Conservation (phyloP, 306 rosid genomes). For the Lupinus albus region DNA sequence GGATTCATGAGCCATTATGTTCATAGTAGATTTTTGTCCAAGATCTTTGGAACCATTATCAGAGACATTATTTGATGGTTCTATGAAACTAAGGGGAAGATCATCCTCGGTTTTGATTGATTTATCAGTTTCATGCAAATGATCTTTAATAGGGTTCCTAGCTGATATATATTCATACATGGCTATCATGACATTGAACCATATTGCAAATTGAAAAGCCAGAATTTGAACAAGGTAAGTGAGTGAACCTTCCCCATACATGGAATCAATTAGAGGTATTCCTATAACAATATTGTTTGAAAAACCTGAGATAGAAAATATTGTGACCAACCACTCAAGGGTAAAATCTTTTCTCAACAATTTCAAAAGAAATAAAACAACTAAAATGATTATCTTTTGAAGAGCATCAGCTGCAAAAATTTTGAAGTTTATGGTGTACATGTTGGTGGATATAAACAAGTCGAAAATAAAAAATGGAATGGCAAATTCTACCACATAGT, state of each 20-base stretch:
- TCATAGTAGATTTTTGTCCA: background rate
- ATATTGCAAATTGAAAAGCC: constrained; percentile 25
- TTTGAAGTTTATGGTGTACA: constrained; percentile 20
- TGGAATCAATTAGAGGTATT: constrained; percentile 27
- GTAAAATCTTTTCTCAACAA: background rate
- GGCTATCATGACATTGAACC: constrained; percentile 24
- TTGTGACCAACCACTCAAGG: constrained; percentile 36
- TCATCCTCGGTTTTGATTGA: constrained; percentile 17
- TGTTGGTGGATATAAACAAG: constrained; percentile 6
- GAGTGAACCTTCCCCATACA: constrained; percentile 32
- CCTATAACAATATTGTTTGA: constrained; percentile 37
- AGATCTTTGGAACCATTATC: background rate
- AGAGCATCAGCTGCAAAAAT: constrained; percentile 32
- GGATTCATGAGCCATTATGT: background rate
- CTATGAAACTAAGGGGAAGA: constrained; percentile 5
- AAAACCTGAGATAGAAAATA: constrained; percentile 17
- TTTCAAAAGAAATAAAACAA: constrained; percentile 10
- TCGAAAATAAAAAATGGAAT: constrained; percentile 35
- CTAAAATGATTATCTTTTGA: constrained; percentile 21
- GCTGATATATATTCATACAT: constrained; percentile 41
- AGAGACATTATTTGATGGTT: background rate
- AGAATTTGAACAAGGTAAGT: constrained; percentile 17
- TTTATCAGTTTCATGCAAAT: background rate
- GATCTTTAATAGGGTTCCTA: constrained; percentile 1
- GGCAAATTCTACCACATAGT: constrained; percentile 2